Conservation (phyloP, 2,329 filamentous ascomycete species). For the Venturia pyrina region DNA sequence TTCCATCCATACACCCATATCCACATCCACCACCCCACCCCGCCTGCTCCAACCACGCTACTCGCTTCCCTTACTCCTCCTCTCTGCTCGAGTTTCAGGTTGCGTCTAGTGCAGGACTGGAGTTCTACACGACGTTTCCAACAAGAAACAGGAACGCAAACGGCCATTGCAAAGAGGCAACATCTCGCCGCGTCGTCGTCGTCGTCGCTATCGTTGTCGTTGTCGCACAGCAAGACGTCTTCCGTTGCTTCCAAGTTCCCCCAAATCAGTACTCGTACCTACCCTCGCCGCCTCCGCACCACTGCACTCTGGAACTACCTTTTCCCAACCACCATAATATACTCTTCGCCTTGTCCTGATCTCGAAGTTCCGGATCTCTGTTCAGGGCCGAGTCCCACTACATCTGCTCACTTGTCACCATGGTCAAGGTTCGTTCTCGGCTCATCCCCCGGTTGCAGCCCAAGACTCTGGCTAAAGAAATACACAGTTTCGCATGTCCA, state of each 20-base stretch:
- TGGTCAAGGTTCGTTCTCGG: slow-evolving; percentile 17
- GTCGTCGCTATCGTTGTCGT: no score
- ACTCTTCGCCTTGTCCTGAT: neutral
- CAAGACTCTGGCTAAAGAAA: slow-evolving; percentile 3
- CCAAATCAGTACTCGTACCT: neutral
- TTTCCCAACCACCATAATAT: neutral
- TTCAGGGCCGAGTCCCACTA: neutral
- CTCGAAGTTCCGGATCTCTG: neutral
- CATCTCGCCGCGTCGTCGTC: neutral
- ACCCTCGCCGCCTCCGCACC: neutral
- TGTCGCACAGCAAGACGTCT: neutral
- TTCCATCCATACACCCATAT: no score
- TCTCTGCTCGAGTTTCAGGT: neutral
- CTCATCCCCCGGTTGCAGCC: neutral
- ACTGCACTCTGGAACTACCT: neutral
- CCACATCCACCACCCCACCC: no score
- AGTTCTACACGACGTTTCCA: neutral
- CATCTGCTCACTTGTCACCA: slow-evolving; percentile 8
- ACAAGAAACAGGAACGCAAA: neutral
- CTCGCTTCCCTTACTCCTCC: neutral
- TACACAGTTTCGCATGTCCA: slow-evolving; percentile 63
- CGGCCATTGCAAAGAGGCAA: neutral
- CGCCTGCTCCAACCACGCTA: neutral
- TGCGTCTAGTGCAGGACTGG: neutral
- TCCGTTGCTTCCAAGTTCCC: neutral